Conservation (phyloP, 2,329 filamentous ascomycete genomes). For the Trichophyton mentagrophytes region DNA sequence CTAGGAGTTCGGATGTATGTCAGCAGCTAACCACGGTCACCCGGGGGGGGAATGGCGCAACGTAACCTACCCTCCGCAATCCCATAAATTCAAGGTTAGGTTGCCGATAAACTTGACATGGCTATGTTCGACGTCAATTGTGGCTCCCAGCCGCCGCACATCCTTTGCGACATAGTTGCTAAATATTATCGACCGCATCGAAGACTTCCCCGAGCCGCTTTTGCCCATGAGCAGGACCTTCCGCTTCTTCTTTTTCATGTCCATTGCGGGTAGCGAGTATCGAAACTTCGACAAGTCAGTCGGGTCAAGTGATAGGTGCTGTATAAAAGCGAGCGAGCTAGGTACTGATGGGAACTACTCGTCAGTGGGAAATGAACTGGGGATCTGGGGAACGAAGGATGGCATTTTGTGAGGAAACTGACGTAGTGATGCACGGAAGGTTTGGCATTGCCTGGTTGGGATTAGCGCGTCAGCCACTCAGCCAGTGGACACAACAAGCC, state of each 20-base stretch:
- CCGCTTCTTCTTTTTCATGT: constrained; percentile 56
- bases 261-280: constrained; percentile 25
- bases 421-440: constrained; percentile 1
- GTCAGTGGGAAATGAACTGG: neutral
- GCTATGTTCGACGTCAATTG: constrained; percentile 95
- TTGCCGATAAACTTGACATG: constrained; percentile 99
- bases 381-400: neutral
- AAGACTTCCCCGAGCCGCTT: constrained; percentile 93
- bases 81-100: constrained; percentile 93
- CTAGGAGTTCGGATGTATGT: constrained; percentile 31
- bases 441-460: constrained; percentile 1
- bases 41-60: neutral
- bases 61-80: constrained; percentile 67
- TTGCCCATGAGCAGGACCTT: constrained; percentile 88
- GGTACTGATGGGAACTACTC: neutral
- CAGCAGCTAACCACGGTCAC: neutral
- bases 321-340: neutral
- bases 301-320: neutral
- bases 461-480: neutral
- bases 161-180: constrained; percentile 98
- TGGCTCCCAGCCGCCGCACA: constrained; percentile 80
- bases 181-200: constrained; percentile 97
- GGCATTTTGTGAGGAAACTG: neutral
- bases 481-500: neutral
- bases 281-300: neutral